phyloP scores from a whole-genome alignment of 208 protist genomes.

The Porcisia hertigi region DNA sequence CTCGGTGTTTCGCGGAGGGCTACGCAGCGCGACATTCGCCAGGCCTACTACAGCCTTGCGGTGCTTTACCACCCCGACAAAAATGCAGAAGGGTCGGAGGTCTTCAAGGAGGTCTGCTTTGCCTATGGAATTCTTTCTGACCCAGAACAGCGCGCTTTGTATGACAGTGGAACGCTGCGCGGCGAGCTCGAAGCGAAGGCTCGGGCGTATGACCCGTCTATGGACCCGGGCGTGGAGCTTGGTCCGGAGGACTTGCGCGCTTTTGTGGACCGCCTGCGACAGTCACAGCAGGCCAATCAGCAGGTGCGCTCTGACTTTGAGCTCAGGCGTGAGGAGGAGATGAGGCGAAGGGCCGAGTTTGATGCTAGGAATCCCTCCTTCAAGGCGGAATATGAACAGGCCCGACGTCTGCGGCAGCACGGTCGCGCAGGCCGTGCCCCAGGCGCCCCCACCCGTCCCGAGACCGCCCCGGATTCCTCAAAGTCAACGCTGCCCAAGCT shows the following conservation, averaged over 20 bases:
- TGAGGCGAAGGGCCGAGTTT: constrained; percentile 79
- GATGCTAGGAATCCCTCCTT: constrained; percentile 77
- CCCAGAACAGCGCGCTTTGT: constrained; percentile 70
- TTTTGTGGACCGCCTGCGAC: constrained; percentile 76
- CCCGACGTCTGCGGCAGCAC: constrained; percentile 36
- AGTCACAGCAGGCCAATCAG: constrained; percentile 43
- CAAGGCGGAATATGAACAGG: constrained; percentile 68
- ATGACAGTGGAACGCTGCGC: constrained; percentile 70
- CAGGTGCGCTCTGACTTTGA: constrained; percentile 64
- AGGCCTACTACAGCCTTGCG: constrained; percentile 85
- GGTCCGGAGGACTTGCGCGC: constrained; percentile 69
- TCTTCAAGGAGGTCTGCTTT: constrained; percentile 89
- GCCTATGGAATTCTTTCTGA: constrained; percentile 85
- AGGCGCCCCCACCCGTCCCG: constrained; percentile 14
- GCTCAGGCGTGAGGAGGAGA: constrained; percentile 76
- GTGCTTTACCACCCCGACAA: constrained; percentile 92
- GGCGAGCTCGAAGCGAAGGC: constrained; percentile 63
- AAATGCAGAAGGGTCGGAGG: constrained; percentile 73
- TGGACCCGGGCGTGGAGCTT: constrained; percentile 85
- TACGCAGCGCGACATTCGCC: constrained; percentile 74
- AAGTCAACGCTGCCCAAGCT: constrained; percentile 17
- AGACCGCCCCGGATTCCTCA: constrained; percentile 15
- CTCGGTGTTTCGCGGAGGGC: constrained; percentile 62
- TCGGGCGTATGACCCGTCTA: constrained; percentile 71
- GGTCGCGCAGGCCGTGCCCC: constrained; percentile 1